A percentile compares a stretch with the other conserved stretches of the same genome.
phyloP scores from a whole-genome alignment of 495 filamentous ascomycete genomes.

The Zalerion maritima region DNA sequence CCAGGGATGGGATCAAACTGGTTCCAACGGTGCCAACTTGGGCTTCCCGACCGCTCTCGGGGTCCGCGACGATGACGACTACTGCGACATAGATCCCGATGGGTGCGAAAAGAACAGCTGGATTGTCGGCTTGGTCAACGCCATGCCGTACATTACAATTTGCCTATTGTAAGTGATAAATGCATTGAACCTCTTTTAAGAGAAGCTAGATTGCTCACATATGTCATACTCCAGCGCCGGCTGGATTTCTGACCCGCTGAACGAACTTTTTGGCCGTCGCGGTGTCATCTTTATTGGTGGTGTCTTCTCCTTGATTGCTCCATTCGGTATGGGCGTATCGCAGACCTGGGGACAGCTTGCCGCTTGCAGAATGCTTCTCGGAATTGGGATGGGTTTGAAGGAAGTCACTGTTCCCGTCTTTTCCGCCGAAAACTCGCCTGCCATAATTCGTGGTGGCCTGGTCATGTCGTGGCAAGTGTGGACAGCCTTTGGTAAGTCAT shows the following conservation, averaged over 20 bases:
- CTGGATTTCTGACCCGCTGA: constrained; percentile 46
- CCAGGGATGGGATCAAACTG: constrained; percentile 62
- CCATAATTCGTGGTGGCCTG: constrained; percentile 44
- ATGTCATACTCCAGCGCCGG: constrained; percentile 34
- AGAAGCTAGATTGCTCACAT: too few relatives aligned
- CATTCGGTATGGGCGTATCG: constrained; percentile 39
- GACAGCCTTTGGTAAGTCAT: constrained; percentile 47
- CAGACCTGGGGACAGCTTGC: constrained; percentile 47
- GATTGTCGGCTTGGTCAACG: constrained; percentile 49
- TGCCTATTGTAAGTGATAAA: constrained; percentile 15
- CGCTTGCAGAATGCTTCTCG: constrained; percentile 40
- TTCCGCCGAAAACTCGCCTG: constrained; percentile 46
- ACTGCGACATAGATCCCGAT: constrained; percentile 17
- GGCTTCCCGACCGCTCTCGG: constrained; percentile 45
- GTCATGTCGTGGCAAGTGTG: constrained; percentile 52
- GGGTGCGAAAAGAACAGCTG: constrained; percentile 31
- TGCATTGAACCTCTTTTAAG: constrained; percentile 1
- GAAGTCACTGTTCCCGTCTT: constrained; percentile 48
- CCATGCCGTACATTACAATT: constrained; percentile 30
- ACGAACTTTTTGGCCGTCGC: constrained; percentile 40
- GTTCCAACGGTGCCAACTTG: constrained; percentile 57
- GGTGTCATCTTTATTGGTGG: constrained; percentile 45
- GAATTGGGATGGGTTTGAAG: constrained; percentile 53
- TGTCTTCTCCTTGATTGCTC: constrained; percentile 43
- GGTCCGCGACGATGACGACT: constrained; percentile 26